These are phyloP conservation scores for Bruguiera sexangula DNA, from an alignment of 345 rosid genomes.

Conservation along the genomic window DNA sequence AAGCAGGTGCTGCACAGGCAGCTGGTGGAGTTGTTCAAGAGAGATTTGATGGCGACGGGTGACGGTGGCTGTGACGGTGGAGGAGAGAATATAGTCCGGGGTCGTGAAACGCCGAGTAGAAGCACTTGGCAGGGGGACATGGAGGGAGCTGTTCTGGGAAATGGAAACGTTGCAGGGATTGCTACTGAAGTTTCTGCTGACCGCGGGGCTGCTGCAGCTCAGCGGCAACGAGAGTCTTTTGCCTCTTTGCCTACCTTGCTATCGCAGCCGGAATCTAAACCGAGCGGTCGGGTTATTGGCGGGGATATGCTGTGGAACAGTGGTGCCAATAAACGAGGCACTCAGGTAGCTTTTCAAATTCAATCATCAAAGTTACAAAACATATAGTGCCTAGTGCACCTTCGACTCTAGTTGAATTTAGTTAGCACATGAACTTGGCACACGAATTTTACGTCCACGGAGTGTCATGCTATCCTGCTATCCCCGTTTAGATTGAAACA, in stretches of 20 bases:
- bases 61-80: slow-evolving; percentile 19
- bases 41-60: slow-evolving; percentile 19
- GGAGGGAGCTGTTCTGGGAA: slow-evolving; percentile 16
- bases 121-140: slow-evolving; percentile 25
- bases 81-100: slow-evolving; percentile 37
- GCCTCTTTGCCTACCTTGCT: slow-evolving; percentile 41
- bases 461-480: too few relatives aligned
- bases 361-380: too few relatives aligned
- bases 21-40: slow-evolving; percentile 54
- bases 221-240: slow-evolving; percentile 30
- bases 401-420: too few relatives aligned
- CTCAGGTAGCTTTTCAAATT: slow-evolving; percentile 47
- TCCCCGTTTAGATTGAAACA: too few relatives aligned
- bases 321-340: slow-evolving; percentile 31
- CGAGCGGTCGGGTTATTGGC: slow-evolving; percentile 20
- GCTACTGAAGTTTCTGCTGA: background rate
- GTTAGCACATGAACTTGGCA: too few relatives aligned
- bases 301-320: slow-evolving; percentile 35
- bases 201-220: background rate
- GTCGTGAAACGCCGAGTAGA: slow-evolving; percentile 32
- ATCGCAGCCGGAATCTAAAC: slow-evolving; percentile 26
- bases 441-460: too few relatives aligned
- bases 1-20: slow-evolving; percentile 60
- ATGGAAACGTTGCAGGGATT: slow-evolving; percentile 12
- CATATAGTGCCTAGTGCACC: too few relatives aligned